These are phyloP conservation scores for Angomonas deanei DNA, from an alignment of 208 protist species.

Conservation along the genomic window DNA sequence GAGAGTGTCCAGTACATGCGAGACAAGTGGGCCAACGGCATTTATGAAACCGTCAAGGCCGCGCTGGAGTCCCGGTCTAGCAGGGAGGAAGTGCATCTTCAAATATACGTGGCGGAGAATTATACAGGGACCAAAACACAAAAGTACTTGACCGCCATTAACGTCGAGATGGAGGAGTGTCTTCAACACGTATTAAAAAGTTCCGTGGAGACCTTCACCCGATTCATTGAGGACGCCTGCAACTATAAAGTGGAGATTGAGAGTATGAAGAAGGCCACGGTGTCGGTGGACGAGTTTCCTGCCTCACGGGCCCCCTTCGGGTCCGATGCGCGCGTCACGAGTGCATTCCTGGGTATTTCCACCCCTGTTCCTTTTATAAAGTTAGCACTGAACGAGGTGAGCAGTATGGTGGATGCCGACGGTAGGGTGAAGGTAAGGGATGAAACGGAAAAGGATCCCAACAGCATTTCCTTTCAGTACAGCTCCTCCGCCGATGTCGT, in stretches of 20 bases:
- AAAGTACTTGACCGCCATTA: constrained; percentile 85
- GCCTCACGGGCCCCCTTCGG: constrained; percentile 38
- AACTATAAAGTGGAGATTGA: constrained; percentile 49
- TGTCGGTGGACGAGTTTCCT: constrained; percentile 25
- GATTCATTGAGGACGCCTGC: constrained; percentile 72
- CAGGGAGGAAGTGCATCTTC: constrained; percentile 62
- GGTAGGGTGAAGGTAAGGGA: neutral
- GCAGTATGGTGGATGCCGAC: neutral
- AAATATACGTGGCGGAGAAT: constrained; percentile 74
- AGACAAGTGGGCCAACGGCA: constrained; percentile 69
- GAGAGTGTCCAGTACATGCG: constrained; percentile 67
- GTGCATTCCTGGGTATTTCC: constrained; percentile 22
- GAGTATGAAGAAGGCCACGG: constrained; percentile 48
- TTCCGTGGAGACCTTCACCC: constrained; percentile 68
- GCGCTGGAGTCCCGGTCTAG: constrained; percentile 14
- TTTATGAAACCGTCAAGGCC: constrained; percentile 46
- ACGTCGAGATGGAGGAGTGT: constrained; percentile 92
- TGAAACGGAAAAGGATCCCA: neutral
- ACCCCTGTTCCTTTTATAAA: constrained; percentile 45
- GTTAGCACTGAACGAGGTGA: constrained; percentile 9
- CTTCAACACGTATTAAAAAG: constrained; percentile 65
- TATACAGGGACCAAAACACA: constrained; percentile 93
- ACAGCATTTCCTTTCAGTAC: constrained; percentile 31
- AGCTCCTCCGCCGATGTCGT: constrained; percentile 56
- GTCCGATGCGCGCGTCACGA: constrained; percentile 27